Percentiles rank a stretch among this genome's conserved stretches.
Evolutionary conservation across 305 asterid species (phyloP).

Genomic region (Galium porrigens): DNA sequence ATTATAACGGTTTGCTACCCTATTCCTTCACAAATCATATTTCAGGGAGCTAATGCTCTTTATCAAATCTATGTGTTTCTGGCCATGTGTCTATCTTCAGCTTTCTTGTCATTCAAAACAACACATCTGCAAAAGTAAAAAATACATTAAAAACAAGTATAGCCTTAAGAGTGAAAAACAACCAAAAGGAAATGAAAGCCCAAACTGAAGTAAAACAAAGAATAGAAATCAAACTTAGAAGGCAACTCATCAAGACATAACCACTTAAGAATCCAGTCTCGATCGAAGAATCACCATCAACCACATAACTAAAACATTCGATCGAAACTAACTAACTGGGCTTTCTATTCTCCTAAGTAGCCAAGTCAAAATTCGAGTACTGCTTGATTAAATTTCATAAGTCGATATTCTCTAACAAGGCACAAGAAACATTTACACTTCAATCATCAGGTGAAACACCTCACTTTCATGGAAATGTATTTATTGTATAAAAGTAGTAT

Average conservation of each 20-base stretch:
- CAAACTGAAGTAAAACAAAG: too few relatives aligned
- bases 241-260: too few relatives aligned
- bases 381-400: neutral
- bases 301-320: neutral
- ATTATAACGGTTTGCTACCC: conserved; percentile 39
- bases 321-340: neutral
- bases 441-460: neutral
- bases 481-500: neutral
- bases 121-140: conserved; percentile 40
- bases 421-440: neutral
- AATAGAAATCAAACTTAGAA: too few relatives aligned
- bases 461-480: neutral
- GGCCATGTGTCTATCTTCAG: conserved; percentile 46
- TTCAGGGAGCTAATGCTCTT: conserved; percentile 47
- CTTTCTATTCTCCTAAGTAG: neutral
- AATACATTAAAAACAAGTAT: neutral
- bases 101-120: conserved; percentile 51
- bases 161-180: too few relatives aligned
- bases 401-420: neutral
- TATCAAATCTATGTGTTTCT: conserved; percentile 44
- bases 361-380: neutral
- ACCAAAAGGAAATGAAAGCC: too few relatives aligned
- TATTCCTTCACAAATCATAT: conserved; percentile 26
- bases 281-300: neutral
- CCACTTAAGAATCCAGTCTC: neutral